Evolutionary conservation across 176 grass and related monocot species (phyloP).

Genomic region (Oryza longistaminata): DNA sequence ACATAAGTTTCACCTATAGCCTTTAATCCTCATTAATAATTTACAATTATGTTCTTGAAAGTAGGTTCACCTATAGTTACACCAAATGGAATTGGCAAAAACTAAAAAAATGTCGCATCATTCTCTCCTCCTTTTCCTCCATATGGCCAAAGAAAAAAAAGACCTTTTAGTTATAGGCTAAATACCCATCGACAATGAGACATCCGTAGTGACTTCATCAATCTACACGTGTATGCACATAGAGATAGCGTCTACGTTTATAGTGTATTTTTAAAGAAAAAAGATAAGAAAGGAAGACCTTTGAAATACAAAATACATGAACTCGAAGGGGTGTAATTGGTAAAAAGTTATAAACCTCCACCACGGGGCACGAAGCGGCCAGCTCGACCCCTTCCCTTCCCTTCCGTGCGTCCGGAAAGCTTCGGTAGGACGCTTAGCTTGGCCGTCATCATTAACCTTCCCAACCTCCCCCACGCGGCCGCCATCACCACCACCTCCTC

Average conservation of each 20-base stretch:
- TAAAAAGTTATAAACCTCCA: background rate
- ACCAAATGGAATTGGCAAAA: background rate
- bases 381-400: background rate
- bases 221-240: no score
- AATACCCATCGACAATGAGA: accelerated
- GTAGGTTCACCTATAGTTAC: background rate
- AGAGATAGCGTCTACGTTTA: no score
- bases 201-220: no score
- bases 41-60: background rate
- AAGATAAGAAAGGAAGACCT: background rate
- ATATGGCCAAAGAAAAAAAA: background rate
- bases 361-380: no score
- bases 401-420: constrained; percentile 17
- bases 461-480: constrained; percentile 17
- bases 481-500: background rate
- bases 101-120: background rate
- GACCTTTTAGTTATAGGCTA: background rate
- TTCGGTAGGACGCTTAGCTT: constrained; percentile 18
- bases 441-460: constrained; percentile 40
- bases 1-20: background rate
- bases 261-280: no score
- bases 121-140: background rate
- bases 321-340: background rate
- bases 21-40: background rate
- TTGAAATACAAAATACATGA: background rate